Evolutionary conservation across 2,329 filamentous ascomycete genomes (phyloP).

Genomic region (Thielaviopsis musarum): DNA sequence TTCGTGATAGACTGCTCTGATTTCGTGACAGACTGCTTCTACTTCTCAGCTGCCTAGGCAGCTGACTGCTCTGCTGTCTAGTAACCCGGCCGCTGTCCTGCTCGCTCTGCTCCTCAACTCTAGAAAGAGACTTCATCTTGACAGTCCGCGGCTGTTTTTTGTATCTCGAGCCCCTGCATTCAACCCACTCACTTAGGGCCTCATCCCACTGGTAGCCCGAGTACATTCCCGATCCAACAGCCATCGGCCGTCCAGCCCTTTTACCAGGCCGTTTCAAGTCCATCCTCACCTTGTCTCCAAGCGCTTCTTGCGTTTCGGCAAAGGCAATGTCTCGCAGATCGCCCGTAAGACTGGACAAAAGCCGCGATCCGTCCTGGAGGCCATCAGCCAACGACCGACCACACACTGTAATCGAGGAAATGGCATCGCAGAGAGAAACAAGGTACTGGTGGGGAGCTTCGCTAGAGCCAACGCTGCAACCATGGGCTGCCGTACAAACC

Average conservation of each 20-base stretch:
- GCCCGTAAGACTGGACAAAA: conserved; percentile 34
- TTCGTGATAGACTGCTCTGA: too few relatives aligned
- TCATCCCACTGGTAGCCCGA: conserved; percentile 25
- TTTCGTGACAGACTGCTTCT: too few relatives aligned
- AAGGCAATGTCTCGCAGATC: conserved; percentile 36
- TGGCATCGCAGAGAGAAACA: conserved; percentile 23
- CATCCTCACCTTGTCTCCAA: too few relatives aligned
- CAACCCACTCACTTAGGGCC: conserved; percentile 25
- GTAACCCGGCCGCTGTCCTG: too few relatives aligned
- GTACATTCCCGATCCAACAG: conserved; percentile 15
- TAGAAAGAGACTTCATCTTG: too few relatives aligned
- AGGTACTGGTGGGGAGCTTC: conserved; percentile 23
- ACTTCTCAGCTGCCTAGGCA: too few relatives aligned
- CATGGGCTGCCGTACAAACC: conserved; percentile 29
- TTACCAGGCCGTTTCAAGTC: too few relatives aligned
- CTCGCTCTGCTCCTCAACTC: too few relatives aligned
- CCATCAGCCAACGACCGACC: conserved; percentile 22
- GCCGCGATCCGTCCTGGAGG: conserved; percentile 30
- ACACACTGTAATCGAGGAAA: conserved; percentile 22
- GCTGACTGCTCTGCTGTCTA: too few relatives aligned
- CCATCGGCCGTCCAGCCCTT: background rate
- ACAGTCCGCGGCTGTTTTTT: too few relatives aligned
- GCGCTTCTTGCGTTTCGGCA: conserved; percentile 24
- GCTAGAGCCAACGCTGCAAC: conserved; percentile 26
- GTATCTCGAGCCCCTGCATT: background rate